Evolutionary conservation across 129 eudicot species (phyloP), one percentile per base, ranked within the genome.

Genomic region (Lactuca saligna): DNA sequence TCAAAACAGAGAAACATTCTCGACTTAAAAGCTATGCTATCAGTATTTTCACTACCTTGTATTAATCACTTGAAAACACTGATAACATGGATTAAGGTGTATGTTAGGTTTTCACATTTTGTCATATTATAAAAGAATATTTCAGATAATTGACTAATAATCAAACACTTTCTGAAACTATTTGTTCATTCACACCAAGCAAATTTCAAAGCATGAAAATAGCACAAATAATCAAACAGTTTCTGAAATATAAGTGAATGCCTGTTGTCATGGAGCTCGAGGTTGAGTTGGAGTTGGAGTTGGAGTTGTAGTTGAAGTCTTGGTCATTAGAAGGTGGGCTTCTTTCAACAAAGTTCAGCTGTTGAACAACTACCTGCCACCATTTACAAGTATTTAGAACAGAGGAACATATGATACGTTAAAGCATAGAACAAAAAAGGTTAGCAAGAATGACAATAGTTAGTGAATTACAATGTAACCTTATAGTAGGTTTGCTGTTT

Each of bases 361-460:
- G 85, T 71, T 86, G 89, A 68, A 87, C 99, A 51, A 89, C 93
- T n/a, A 93, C 93, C 97, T 93, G 88, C 61, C 65, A 73, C 31
- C 75, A 65, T 74, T 29, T 35, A 65, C 6, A 54, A 66, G 72
- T 14, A 3, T 34, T 33, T 54, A 10, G 15, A 71, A 14, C 48
- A 56, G 16, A 44, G 33, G 53, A 13, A 31, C 55, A 65, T 46
- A 63, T 7, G 50, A 51, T 11, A 46, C 0, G 46, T 25, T 59
- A 16, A 48, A 33, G 37, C 57, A 9, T 25, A 29, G n/a, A 39
- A 61, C 17, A 17, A 4, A 54, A 60, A 66, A 57, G 12, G 37
- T n/a, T 2, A 56, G 59, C 61, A 33, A 54, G n/a, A 59, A 68
- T 17, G 46, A 14, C 54, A 25, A 55, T 7, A 20, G 42, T 5